Evolutionary conservation across 108 stramenopile species (phyloP).

Genomic region (Mayamaea pseudoterrestris): DNA sequence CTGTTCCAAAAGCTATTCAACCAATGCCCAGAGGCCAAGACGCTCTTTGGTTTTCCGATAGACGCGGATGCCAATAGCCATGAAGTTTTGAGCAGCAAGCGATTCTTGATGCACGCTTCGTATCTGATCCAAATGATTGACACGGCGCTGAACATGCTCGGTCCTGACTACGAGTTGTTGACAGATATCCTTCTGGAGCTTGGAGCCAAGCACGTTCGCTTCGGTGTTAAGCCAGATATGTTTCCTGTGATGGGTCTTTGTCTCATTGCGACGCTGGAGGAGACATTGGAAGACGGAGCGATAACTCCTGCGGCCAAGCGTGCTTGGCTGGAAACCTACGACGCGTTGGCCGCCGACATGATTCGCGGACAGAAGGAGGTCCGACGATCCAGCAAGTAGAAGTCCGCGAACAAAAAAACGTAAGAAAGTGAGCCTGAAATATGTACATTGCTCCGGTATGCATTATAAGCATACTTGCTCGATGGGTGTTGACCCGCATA

Average conservation of each 20-base stretch:
- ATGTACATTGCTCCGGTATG: too few species aligned
- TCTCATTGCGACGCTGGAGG: slow-evolving; percentile 13
- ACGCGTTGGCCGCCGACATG: slow-evolving; percentile 19
- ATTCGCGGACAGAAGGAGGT: slow-evolving; percentile 14
- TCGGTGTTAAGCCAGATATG: slow-evolving; percentile 26
- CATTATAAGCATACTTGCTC: too few species aligned
- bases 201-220: slow-evolving; percentile 16
- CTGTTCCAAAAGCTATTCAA: slow-evolving; percentile 18
- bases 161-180: slow-evolving; percentile 23
- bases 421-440: too few species aligned
- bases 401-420: too few species aligned
- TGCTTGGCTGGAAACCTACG: slow-evolving; percentile 33
- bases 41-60: slow-evolving; percentile 24
- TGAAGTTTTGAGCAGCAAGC: slow-evolving; percentile 11
- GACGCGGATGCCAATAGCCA: slow-evolving; percentile 12
- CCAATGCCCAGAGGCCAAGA: slow-evolving; percentile 13
- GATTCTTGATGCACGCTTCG: slow-evolving; percentile 19
- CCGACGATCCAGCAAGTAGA: too few species aligned
- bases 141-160: slow-evolving; percentile 22
- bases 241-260: slow-evolving; percentile 22
- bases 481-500: too few species aligned
- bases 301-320: slow-evolving; percentile 9
- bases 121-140: slow-evolving; percentile 26
- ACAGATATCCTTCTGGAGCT: slow-evolving; percentile 22
- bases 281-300: slow-evolving; percentile 17